These are phyloP conservation scores for Cercis canadensis DNA, from an alignment of 306 rosid species.

Conservation along the genomic window DNA sequence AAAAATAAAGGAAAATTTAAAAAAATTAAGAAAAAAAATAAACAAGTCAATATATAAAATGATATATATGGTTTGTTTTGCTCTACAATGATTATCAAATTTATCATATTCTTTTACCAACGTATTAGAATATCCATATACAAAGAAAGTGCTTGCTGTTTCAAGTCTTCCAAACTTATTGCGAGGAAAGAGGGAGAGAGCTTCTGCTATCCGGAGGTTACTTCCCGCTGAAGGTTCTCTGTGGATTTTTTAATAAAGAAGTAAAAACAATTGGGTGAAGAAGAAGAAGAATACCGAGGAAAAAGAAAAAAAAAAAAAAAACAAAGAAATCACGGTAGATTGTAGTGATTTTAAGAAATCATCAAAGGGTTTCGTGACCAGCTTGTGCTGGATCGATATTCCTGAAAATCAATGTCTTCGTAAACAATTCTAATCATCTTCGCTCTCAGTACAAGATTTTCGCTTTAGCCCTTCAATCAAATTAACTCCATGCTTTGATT, in stretches of 20 bases:
- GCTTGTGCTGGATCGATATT: slow-evolving; percentile 40
- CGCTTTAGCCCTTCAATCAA: slow-evolving; percentile 30
- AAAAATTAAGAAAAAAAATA: neutral
- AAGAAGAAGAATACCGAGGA: slow-evolving; percentile 20
- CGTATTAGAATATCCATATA: no score
- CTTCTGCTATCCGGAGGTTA: slow-evolving; percentile 46
- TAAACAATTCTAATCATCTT: slow-evolving; percentile 45
- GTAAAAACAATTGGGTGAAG: slow-evolving; percentile 22
- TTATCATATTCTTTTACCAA: no score
- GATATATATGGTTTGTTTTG: no score
- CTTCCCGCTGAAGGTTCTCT: slow-evolving; percentile 68
- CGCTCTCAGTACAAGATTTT: slow-evolving; percentile 35
- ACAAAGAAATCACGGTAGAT: slow-evolving; percentile 17
- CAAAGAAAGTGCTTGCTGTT: slow-evolving; percentile 22
- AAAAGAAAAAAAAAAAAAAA: neutral
- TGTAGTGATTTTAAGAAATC: slow-evolving; percentile 40
- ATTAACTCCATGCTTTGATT: slow-evolving; percentile 17
- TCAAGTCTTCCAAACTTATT: slow-evolving; percentile 40
- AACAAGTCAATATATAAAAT: no score
- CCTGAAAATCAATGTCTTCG: slow-evolving; percentile 52
- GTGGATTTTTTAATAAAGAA: slow-evolving; percentile 30
- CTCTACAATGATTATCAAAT: neutral
- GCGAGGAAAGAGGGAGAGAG: slow-evolving; percentile 31
- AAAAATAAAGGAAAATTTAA: neutral
- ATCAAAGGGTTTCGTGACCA: slow-evolving; percentile 57